These are phyloP conservation scores for Salvia splendens DNA, from an alignment of 257 asterid genomes.

Conservation along the genomic window DNA sequence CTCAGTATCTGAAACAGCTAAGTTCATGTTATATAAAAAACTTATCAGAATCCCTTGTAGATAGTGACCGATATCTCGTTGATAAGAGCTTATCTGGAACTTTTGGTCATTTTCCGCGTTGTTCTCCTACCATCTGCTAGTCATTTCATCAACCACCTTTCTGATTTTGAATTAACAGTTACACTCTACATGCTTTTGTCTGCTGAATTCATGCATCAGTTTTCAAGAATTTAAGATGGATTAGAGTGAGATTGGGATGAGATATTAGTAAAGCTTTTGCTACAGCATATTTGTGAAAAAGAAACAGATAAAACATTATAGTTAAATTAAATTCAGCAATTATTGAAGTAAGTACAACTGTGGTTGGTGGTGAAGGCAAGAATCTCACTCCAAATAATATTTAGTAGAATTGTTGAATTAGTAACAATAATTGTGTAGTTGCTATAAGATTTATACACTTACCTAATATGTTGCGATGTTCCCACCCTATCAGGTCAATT, in stretches of 20 bases:
- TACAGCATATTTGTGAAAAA: not conserved
- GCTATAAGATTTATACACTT: conserved; percentile 23
- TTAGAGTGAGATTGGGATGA: not conserved
- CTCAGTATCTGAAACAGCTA: conserved; percentile 17
- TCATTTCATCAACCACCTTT: not conserved
- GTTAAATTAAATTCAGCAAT: not conserved
- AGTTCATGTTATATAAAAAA: not conserved
- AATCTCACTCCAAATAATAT: conserved; percentile 15
- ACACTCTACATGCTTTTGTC: too few species aligned
- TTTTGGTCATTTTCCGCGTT: not conserved
- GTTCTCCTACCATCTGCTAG: not conserved
- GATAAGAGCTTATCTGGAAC: not conserved
- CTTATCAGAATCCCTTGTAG: not conserved
- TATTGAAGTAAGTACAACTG: conserved; percentile 3
- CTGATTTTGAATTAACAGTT: too few species aligned
- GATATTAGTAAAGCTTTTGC: not conserved
- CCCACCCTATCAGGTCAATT: conserved; percentile 27
- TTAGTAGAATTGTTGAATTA: conserved; percentile 27
- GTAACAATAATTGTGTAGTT: conserved; percentile 30
- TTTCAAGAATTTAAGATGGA: not conserved
- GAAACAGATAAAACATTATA: not conserved
- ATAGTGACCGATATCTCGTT: conserved; percentile 1
- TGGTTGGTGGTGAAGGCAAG: conserved; percentile 20
- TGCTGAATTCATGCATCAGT: not conserved
- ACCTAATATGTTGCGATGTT: conserved; percentile 36